phyloP scores from a whole-genome alignment of 2,329 filamentous ascomycete genomes.

The Aspergillus costaricaensis region DNA sequence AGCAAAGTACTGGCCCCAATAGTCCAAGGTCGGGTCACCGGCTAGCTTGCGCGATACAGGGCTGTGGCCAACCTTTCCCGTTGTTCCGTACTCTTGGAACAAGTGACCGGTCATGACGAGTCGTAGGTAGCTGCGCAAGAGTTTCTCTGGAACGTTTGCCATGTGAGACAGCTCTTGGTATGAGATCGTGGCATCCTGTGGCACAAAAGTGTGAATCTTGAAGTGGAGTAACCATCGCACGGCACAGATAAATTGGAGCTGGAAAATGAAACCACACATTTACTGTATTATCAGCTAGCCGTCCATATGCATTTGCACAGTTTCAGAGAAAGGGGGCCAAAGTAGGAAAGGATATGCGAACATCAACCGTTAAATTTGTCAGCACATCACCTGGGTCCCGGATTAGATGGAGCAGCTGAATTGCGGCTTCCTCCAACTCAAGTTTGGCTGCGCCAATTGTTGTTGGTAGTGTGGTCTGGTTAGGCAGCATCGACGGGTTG shows the following conservation, averaged over 20 bases:
- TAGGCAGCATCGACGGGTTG: background rate
- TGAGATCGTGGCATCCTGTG: conserved; percentile 22
- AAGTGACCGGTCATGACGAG: conserved; percentile 61
- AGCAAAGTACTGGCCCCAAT: conserved; percentile 57
- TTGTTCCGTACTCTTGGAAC: conserved; percentile 55
- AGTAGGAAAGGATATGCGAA: background rate
- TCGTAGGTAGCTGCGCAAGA: conserved; percentile 46
- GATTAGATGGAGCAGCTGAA: background rate
- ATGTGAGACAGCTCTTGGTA: conserved; percentile 30
- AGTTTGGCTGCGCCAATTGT: background rate
- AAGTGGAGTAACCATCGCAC: conserved; percentile 35
- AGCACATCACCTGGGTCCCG: background rate
- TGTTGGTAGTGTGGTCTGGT: background rate
- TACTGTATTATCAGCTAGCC: no score
- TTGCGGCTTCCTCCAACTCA: background rate
- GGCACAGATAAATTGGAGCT: background rate
- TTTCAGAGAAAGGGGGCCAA: no score
- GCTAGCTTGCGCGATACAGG: conserved; percentile 53
- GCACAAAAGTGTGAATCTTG: conserved; percentile 32
- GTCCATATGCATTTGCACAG: no score
- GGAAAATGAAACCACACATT: no score
- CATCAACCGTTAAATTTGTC: background rate
- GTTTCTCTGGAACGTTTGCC: conserved; percentile 26
- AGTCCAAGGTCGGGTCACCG: conserved; percentile 29
- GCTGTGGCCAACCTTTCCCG: conserved; percentile 55